Percentiles rank a stretch among this genome's conserved stretches.
phyloP scores from a whole-genome alignment of 176 grass and related monocot genomes.

The Secale cereale region DNA sequence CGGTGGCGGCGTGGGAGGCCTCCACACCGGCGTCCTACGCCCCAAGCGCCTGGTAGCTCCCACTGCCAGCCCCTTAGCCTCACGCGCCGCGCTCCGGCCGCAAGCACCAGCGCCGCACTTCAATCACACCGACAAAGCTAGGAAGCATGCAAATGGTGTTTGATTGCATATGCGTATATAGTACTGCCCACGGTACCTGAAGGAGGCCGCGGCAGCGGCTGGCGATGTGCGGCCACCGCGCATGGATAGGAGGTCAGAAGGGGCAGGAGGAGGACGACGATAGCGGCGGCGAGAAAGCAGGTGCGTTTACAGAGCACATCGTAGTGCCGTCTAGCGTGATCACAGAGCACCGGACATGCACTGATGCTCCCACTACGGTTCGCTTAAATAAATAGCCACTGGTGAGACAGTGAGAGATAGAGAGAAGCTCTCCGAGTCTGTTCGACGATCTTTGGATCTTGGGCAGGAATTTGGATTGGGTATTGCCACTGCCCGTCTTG shows the following conservation, averaged over 20 bases:
- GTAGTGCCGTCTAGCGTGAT: neutral
- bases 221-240: neutral
- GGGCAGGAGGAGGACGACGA: too few species aligned
- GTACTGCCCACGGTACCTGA: too few species aligned
- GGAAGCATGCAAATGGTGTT: neutral
- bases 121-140: neutral
- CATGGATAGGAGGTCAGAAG: too few species aligned
- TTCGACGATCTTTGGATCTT: neutral
- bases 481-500: neutral
- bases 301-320: neutral
- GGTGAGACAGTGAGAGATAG: too few species aligned
- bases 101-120: neutral
- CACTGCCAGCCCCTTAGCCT: neutral
- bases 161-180: neutral
- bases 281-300: neutral
- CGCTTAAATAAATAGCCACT: neutral
- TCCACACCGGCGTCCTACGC: neutral
- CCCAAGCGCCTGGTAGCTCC: neutral
- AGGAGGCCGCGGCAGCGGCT: neutral
- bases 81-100: neutral
- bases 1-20: neutral
- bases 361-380: neutral
- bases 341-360: neutral
- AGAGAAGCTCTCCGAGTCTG: neutral
- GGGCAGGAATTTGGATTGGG: neutral